These are phyloP conservation scores for Candida dendrica DNA, from an alignment of 805 yeast species.

Conservation along the genomic window DNA sequence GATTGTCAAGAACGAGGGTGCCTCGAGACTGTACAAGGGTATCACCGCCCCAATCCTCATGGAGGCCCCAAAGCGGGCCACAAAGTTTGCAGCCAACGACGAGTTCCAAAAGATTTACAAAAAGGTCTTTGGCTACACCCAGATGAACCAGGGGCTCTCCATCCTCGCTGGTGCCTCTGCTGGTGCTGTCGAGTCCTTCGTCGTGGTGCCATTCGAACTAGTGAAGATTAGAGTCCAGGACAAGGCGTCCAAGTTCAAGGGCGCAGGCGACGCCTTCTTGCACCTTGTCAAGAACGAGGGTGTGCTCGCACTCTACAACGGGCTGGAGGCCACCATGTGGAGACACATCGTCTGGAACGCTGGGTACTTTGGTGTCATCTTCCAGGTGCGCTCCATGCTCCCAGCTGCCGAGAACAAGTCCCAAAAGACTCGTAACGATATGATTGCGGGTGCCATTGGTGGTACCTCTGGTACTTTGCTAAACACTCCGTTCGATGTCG, in stretches of 20 bases:
- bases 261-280: conserved; percentile 76
- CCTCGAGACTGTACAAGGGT: conserved; percentile 80
- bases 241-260: conserved; percentile 69
- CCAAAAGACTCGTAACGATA: conserved; percentile 78
- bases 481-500: conserved; percentile 97
- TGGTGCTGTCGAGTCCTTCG: conserved; percentile 94
- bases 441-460: conserved; percentile 91
- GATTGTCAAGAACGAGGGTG: conserved; percentile 83
- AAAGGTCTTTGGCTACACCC: conserved; percentile 55
- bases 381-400: conserved; percentile 72
- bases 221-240: conserved; percentile 95
- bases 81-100: conserved; percentile 96
- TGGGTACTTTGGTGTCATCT: conserved; percentile 93
- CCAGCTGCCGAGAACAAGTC: conserved; percentile 69
- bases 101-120: conserved; percentile 88
- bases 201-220: conserved; percentile 95
- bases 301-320: conserved; percentile 78
- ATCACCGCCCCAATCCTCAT: conserved; percentile 92
- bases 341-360: conserved; percentile 97
- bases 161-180: conserved; percentile 96
- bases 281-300: conserved; percentile 74
- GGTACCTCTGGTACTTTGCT: conserved; percentile 94
- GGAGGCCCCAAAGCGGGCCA: conserved; percentile 99
- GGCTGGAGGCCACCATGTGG: conserved; percentile 95
- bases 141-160: conserved; percentile 77